Evolutionary conservation across 768 basidiomycete species (phyloP).

Genomic region (Lyophyllum shimeji): DNA sequence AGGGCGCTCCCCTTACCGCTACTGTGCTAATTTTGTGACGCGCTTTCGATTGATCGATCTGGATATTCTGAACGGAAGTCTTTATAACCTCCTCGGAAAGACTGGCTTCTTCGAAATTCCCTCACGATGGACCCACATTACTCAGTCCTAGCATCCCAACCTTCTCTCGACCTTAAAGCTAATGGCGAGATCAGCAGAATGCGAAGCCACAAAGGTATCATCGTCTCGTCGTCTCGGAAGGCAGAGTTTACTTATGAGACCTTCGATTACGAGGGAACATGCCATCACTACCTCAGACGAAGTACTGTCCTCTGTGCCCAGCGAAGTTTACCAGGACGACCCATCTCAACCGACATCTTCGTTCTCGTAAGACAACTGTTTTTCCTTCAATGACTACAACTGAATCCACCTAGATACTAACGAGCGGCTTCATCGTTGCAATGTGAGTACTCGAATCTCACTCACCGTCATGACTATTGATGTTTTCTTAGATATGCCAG

Average conservation of each 20-base stretch:
- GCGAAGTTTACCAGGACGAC: constrained; percentile 76
- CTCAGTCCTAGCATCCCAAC: constrained; percentile 25
- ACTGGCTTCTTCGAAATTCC: constrained; percentile 21
- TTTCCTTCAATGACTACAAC: not conserved
- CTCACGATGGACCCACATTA: constrained; percentile 27
- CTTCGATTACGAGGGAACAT: constrained; percentile 48
- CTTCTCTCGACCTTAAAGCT: constrained; percentile 36
- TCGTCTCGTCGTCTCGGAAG: not conserved
- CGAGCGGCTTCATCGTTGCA: constrained; percentile 63
- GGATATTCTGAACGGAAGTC: constrained; percentile 10
- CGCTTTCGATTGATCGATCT: constrained; percentile 10
- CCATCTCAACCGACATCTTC: constrained; percentile 70
- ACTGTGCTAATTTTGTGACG: not conserved
- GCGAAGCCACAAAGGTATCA: constrained; percentile 40
- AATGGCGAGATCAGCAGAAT: constrained; percentile 43
- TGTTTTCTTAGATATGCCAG: constrained; percentile 50
- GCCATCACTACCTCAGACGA: constrained; percentile 71
- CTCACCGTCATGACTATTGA: constrained; percentile 3
- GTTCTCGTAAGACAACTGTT: constrained; percentile 56
- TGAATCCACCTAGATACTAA: constrained; percentile 51
- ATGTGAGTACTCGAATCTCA: constrained; percentile 36
- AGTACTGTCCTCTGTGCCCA: constrained; percentile 65
- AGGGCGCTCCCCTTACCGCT: not conserved
- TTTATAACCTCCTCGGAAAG: constrained; percentile 32
- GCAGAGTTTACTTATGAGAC: constrained; percentile 2